Percentiles rank a stretch among this genome's conserved stretches.
Conservation (phyloP, 345 rosid genomes). For the Streptanthus diversifolius region DNA sequence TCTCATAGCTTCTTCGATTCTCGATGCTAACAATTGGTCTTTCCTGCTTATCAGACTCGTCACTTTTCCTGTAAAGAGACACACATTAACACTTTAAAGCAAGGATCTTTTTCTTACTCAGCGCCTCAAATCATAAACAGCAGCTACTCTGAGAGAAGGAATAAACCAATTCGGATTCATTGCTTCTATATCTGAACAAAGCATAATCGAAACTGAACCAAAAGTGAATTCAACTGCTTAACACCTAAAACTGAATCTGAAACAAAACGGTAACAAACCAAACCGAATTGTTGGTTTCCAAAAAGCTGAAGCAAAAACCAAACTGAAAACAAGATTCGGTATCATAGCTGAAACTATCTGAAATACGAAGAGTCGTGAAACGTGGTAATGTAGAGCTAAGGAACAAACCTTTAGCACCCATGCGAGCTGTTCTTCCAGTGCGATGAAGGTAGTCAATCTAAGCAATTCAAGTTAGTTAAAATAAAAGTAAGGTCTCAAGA, state of each 20-base stretch:
- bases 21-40: slow-evolving; percentile 51
- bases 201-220: background rate
- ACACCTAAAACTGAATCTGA: background rate
- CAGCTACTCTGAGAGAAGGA: background rate
- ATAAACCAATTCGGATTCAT: background rate
- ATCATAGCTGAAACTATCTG: background rate
- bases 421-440: slow-evolving; percentile 92
- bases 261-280: background rate
- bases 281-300: background rate
- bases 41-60: slow-evolving; percentile 78
- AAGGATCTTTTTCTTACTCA: background rate
- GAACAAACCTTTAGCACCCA: slow-evolving; percentile 91
- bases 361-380: background rate
- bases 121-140: background rate
- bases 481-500: background rate
- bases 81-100: background rate
- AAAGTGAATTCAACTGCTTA: background rate
- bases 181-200: background rate
- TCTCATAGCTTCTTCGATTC: slow-evolving; percentile 75
- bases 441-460: slow-evolving; percentile 98
- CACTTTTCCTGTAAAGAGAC: slow-evolving; percentile 61
- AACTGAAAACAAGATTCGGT: background rate
- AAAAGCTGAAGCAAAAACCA: background rate
- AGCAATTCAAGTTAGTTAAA: slow-evolving; percentile 2
- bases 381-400: background rate